phyloP scores from a whole-genome alignment of 768 basidiomycete genomes.

The Porphyrellus cyaneotinctus region DNA sequence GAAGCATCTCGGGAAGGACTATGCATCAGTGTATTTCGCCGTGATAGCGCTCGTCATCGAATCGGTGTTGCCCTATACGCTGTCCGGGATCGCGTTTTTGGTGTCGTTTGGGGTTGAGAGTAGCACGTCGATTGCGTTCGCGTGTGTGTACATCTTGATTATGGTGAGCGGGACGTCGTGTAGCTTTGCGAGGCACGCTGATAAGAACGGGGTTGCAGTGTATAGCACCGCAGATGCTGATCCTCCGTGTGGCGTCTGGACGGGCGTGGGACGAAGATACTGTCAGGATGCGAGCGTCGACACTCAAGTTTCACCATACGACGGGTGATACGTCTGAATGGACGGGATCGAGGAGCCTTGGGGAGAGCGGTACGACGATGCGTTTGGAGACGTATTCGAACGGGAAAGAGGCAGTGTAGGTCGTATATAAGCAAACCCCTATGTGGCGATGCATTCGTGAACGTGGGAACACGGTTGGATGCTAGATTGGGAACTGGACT shows the following conservation, averaged over 20 bases:
- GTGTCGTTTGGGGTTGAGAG: slow-evolving; percentile 19
- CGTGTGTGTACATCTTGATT: slow-evolving; percentile 20
- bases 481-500: not conserved
- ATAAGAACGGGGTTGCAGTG: slow-evolving; percentile 12
- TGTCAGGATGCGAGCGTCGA: not conserved
- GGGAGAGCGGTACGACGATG: not conserved
- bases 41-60: slow-evolving; percentile 18
- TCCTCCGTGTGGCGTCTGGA: slow-evolving; percentile 22
- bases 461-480: too few relatives aligned
- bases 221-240: slow-evolving; percentile 26
- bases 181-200: not conserved
- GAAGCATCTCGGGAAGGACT: slow-evolving; percentile 16
- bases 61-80: slow-evolving; percentile 25
- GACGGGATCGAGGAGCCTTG: not conserved
- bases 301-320: slow-evolving; percentile 12
- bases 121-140: slow-evolving; percentile 10
- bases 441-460: too few relatives aligned
- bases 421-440: not conserved
- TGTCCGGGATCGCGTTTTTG: slow-evolving; percentile 24
- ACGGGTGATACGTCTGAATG: not conserved
- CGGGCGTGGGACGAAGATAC: slow-evolving; percentile 15
- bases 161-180: slow-evolving; percentile 14
- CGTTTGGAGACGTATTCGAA: not conserved
- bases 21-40: slow-evolving; percentile 19
- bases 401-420: slow-evolving; percentile 1